Percentiles rank a stretch among this genome's conserved stretches.
These are phyloP conservation scores for Penicillium polonicum DNA, from an alignment of 2,329 filamentous ascomycete genomes.

Conservation along the genomic window DNA sequence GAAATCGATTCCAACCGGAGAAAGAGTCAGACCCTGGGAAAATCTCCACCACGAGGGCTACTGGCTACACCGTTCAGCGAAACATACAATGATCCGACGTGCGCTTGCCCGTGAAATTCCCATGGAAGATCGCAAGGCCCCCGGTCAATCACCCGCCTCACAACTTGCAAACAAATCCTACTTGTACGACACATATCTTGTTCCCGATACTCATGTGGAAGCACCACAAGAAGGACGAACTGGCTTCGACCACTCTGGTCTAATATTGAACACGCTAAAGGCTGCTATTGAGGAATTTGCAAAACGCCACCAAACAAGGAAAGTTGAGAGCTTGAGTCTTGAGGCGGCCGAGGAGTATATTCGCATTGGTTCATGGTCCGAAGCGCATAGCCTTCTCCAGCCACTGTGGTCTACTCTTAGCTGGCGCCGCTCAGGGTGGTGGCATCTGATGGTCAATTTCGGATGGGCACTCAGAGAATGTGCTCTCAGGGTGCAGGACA, in stretches of 20 bases:
- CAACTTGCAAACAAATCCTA: constrained; percentile 54
- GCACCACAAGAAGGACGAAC: constrained; percentile 44
- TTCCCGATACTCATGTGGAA: constrained; percentile 59
- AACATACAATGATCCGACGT: constrained; percentile 52
- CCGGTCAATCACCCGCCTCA: constrained; percentile 56
- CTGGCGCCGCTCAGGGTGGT: constrained; percentile 64
- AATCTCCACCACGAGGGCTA: constrained; percentile 62
- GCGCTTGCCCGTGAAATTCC: constrained; percentile 56
- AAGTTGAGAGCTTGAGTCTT: constrained; percentile 55
- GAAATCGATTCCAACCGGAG: constrained; percentile 49
- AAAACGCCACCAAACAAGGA: constrained; percentile 52
- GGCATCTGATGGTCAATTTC: constrained; percentile 54
- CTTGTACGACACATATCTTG: constrained; percentile 61
- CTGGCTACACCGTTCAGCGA: constrained; percentile 57
- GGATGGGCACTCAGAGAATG: constrained; percentile 56
- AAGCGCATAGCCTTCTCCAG: constrained; percentile 52
- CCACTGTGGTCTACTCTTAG: constrained; percentile 56
- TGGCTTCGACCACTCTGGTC: constrained; percentile 53
- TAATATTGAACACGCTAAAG: constrained; percentile 51
- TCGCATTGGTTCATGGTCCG: constrained; percentile 48
- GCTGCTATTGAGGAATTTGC: constrained; percentile 53
- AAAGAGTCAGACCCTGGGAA: constrained; percentile 58
- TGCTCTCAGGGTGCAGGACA: constrained; percentile 47
- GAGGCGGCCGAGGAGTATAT: constrained; percentile 57
- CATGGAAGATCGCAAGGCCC: constrained; percentile 57